These are phyloP conservation scores for Xylariaceae sp. DNA, from an alignment of 2,329 filamentous ascomycete species.

Conservation along the genomic window DNA sequence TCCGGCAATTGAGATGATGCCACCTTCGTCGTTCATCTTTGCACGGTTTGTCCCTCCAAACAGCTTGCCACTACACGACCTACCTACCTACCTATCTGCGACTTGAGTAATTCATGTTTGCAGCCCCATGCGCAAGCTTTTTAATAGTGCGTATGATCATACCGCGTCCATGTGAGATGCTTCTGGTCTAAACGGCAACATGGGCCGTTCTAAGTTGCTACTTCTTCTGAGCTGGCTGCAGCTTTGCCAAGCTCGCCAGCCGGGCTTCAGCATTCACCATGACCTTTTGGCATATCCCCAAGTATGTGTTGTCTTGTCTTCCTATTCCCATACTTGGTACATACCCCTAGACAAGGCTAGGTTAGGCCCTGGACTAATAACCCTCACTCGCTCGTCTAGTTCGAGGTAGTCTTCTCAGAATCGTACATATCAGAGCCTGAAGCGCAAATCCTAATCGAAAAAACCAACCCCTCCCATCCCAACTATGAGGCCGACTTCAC, in stretches of 20 bases:
- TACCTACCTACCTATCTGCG: conserved; percentile 3
- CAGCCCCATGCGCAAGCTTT: conserved; percentile 9
- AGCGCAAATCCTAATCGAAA: conserved; percentile 63
- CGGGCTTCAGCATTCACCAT: conserved; percentile 81
- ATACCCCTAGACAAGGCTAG: conserved; percentile 2
- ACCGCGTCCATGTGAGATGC: conserved; percentile 39
- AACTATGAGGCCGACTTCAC: conserved; percentile 39
- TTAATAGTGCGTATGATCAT: neutral
- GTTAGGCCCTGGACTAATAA: too few species aligned
- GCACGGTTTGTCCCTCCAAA: neutral
- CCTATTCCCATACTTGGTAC: neutral
- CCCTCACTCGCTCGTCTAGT: conserved; percentile 67
- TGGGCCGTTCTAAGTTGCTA: conserved; percentile 53
- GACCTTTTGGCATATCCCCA: conserved; percentile 86
- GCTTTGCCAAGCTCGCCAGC: conserved; percentile 52
- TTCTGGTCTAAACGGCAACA: conserved; percentile 42
- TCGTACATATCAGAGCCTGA: conserved; percentile 72
- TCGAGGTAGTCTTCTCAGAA: conserved; percentile 76
- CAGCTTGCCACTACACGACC: neutral
- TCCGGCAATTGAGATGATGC: neutral
- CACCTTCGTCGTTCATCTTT: neutral
- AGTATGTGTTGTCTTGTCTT: conserved; percentile 55
- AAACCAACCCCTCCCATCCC: conserved; percentile 44
- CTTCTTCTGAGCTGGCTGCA: conserved; percentile 47
- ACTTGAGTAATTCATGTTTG: conserved; percentile 24